Evolutionary conservation across 2,329 filamentous ascomycete species (phyloP).

Genomic region (Periconia macrospinosa): DNA sequence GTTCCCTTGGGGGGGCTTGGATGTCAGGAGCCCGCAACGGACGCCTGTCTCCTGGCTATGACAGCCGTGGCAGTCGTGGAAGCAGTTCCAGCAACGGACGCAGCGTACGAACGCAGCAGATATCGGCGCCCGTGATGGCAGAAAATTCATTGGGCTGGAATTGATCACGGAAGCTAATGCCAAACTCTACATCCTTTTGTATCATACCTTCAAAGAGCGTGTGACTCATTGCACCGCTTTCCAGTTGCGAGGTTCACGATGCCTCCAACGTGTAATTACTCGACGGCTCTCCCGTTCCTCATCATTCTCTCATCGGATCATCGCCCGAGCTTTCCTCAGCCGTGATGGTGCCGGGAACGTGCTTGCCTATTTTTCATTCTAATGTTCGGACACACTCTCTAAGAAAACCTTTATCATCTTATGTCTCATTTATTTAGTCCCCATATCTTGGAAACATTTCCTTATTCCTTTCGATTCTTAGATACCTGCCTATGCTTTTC

Average conservation of each 20-base stretch:
- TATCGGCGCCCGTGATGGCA: conserved; percentile 86
- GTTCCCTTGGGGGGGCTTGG: conserved; percentile 44
- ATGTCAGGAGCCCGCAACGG: conserved; percentile 49
- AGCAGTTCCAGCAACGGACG: conserved; percentile 65
- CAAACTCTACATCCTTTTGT: conserved; percentile 28
- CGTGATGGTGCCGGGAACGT: conserved; percentile 4
- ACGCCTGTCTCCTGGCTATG: conserved; percentile 36
- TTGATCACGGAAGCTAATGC: conserved; percentile 50
- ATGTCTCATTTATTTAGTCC: conserved; percentile 29
- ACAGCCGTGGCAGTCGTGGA: conserved; percentile 43
- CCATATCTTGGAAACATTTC: conserved; percentile 24
- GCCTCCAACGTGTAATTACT: conserved; percentile 23
- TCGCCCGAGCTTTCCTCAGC: conserved; percentile 14
- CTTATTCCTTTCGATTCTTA: conserved; percentile 42
- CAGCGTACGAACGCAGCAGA: conserved; percentile 69
- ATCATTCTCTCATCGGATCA: conserved; percentile 1
- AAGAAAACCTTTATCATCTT: conserved; percentile 15
- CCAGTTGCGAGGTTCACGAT: conserved; percentile 4
- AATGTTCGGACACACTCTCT: conserved; percentile 42
- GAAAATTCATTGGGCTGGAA: conserved; percentile 98
- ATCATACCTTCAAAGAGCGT: conserved; percentile 28
- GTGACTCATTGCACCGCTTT: conserved; percentile 6
- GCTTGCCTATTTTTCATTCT: conserved; percentile 13
- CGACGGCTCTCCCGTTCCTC: conserved; percentile 8
- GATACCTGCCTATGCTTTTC: conserved; percentile 43